A percentile compares a stretch with the other conserved stretches of the same genome.
These are phyloP conservation scores for Streptanthus diversifolius DNA, from an alignment of 345 rosid genomes.

Conservation along the genomic window DNA sequence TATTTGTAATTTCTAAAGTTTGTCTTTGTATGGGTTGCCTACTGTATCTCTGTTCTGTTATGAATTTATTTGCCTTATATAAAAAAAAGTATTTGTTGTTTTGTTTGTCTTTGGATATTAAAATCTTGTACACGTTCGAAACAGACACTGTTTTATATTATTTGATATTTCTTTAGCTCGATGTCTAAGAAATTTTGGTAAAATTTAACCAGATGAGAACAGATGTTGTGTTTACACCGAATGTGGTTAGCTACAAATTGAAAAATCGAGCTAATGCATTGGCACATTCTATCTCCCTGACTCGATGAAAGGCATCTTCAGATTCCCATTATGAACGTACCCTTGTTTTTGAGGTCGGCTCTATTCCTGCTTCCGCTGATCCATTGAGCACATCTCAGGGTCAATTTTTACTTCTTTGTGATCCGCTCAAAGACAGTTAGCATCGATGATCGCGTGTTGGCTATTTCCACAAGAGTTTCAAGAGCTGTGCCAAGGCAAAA, in stretches of 20 bases:
- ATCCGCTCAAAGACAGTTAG: slow-evolving; percentile 48
- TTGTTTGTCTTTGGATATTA: too few species aligned
- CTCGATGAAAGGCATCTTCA: background rate
- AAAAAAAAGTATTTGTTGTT: slow-evolving; percentile 4
- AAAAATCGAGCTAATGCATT: slow-evolving; percentile 3
- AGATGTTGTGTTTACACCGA: background rate
- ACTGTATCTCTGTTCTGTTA: slow-evolving; percentile 31
- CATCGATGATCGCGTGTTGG: slow-evolving; percentile 59
- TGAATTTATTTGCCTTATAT: slow-evolving; percentile 22
- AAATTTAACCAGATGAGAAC: background rate
- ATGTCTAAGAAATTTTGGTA: background rate
- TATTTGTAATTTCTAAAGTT: slow-evolving; percentile 34
- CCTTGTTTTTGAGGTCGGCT: background rate
- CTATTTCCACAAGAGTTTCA: slow-evolving; percentile 76
- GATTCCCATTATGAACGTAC: background rate
- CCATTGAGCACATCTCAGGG: background rate
- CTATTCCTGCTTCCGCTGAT: background rate
- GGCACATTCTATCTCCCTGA: background rate
- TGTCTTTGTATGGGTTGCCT: slow-evolving; percentile 16
- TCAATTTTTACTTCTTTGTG: slow-evolving; percentile 28
- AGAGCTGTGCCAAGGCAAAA: slow-evolving; percentile 46
- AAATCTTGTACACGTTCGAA: too few species aligned
- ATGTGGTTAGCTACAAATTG: background rate
- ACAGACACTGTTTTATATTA: background rate
- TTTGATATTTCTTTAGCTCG: background rate